These are phyloP conservation scores for Limnomonas spitsbergensis DNA, from an alignment of 139 green algal genomes.

Conservation along the genomic window DNA sequence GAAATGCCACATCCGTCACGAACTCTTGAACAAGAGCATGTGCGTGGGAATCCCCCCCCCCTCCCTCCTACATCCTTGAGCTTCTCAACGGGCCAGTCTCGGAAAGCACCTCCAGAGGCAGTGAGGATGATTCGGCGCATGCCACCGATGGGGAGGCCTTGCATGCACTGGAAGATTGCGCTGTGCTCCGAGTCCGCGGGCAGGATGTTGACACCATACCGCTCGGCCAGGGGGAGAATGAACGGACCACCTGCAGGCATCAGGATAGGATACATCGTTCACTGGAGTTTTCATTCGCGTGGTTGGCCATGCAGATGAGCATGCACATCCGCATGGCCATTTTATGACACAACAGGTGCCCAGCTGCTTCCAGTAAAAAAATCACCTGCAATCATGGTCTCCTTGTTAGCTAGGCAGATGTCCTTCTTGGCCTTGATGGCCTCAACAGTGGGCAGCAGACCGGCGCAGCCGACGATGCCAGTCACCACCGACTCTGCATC, in stretches of 20 bases:
- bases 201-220: constrained; percentile 92
- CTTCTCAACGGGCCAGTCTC: constrained; percentile 90
- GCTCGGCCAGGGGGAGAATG: constrained; percentile 87
- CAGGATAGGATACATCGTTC: not conserved
- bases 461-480: constrained; percentile 96
- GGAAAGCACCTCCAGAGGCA: constrained; percentile 95
- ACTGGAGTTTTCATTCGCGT: not conserved
- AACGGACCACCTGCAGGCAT: constrained; percentile 77
- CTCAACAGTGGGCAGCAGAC: constrained; percentile 90
- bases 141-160: constrained; percentile 88
- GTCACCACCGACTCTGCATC: constrained; percentile 41
- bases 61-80: constrained; percentile 66
- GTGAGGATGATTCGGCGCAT: constrained; percentile 97
- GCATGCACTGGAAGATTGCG: constrained; percentile 96
- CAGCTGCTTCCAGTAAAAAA: too few relatives aligned
- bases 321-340: not conserved
- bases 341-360: too few relatives aligned
- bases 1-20: too few relatives aligned
- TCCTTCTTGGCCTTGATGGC: constrained; percentile 95
- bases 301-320: not conserved
- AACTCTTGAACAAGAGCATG: too few relatives aligned
- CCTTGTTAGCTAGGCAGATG: constrained; percentile 99
- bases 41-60: too few relatives aligned
- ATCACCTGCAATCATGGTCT: constrained; percentile 20
- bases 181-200: constrained; percentile 96